These are phyloP conservation scores for Sphaerulina musiva DNA, from an alignment of 2,329 filamentous ascomycete genomes.

Conservation along the genomic window DNA sequence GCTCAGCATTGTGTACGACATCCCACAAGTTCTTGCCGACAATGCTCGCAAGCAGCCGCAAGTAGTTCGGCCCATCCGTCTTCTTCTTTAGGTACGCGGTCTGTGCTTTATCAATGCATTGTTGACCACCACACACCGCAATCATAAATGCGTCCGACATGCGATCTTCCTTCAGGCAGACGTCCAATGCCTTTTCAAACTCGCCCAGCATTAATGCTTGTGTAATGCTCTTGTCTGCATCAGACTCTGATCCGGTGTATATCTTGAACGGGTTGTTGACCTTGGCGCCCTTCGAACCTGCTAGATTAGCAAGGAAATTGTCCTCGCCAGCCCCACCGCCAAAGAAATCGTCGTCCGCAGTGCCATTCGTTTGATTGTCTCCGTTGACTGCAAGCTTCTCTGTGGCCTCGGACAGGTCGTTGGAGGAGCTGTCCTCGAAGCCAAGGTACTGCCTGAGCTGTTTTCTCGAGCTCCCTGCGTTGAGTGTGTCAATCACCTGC, in stretches of 20 bases:
- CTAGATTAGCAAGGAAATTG: constrained; percentile 77
- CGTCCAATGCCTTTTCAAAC: constrained; percentile 81
- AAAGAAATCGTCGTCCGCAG: constrained; percentile 58
- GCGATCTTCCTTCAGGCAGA: constrained; percentile 80
- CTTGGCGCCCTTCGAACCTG: constrained; percentile 83
- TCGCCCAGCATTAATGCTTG: constrained; percentile 81
- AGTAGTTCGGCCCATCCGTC: constrained; percentile 79
- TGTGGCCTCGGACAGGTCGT: constrained; percentile 38
- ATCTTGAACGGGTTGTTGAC: constrained; percentile 93
- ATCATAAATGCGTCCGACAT: constrained; percentile 97
- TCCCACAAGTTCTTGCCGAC: constrained; percentile 98
- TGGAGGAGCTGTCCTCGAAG: constrained; percentile 58
- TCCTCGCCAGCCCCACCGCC: constrained; percentile 66
- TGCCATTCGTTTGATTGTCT: constrained; percentile 41
- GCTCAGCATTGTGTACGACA: constrained; percentile 89
- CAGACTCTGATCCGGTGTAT: constrained; percentile 73
- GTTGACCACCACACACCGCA: constrained; percentile 90
- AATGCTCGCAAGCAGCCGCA: constrained; percentile 82
- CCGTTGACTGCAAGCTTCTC: constrained; percentile 43
- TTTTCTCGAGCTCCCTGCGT: constrained; percentile 76
- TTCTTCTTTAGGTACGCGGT: constrained; percentile 79
- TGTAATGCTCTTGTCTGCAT: constrained; percentile 80
- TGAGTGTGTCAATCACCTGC: constrained; percentile 85
- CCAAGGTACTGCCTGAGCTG: constrained; percentile 84
- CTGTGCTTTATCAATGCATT: constrained; percentile 90